Conservation (phyloP, 495 filamentous ascomycete species). For the Neurospora sublineolata region DNA sequence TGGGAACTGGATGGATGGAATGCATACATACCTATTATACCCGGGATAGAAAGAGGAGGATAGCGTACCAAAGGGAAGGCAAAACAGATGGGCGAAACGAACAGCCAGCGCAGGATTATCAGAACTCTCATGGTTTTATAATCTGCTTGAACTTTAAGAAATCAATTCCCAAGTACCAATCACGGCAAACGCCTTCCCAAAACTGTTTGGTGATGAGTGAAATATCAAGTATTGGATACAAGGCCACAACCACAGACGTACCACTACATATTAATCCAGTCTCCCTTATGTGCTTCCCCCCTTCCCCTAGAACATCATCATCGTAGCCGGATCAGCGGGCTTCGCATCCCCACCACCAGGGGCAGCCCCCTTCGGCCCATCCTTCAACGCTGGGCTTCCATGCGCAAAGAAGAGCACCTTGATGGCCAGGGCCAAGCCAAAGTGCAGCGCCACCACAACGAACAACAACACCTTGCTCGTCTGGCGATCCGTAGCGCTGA, state of each 20-base stretch:
- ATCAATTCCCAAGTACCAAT: background rate
- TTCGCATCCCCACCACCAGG: constrained; percentile 9
- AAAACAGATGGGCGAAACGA: background rate
- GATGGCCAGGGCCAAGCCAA: constrained; percentile 80
- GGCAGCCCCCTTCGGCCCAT: constrained; percentile 17
- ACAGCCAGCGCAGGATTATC: background rate
- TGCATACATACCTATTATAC: background rate
- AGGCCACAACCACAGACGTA: background rate
- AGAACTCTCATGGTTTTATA: background rate
- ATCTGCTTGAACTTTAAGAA: background rate
- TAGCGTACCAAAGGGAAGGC: background rate
- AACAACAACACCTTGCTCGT: constrained; percentile 80
- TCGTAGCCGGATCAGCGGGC: constrained; percentile 1
- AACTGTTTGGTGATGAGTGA: background rate
- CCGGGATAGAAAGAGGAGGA: background rate
- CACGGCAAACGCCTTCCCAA: background rate
- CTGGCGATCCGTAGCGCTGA: constrained; percentile 84
- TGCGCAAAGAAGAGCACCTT: constrained; percentile 94
- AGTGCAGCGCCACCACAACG: constrained; percentile 72
- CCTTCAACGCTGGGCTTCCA: constrained; percentile 52
- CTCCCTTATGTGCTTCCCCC: background rate
- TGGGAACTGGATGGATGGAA: background rate
- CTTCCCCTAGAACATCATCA: constrained; percentile 17
- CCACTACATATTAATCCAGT: background rate
- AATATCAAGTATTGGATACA: background rate